Evolutionary conservation across 345 rosid genomes (phyloP), one percentile per base, ranked within the genome.

Genomic region (Cardamine resedifolia): DNA sequence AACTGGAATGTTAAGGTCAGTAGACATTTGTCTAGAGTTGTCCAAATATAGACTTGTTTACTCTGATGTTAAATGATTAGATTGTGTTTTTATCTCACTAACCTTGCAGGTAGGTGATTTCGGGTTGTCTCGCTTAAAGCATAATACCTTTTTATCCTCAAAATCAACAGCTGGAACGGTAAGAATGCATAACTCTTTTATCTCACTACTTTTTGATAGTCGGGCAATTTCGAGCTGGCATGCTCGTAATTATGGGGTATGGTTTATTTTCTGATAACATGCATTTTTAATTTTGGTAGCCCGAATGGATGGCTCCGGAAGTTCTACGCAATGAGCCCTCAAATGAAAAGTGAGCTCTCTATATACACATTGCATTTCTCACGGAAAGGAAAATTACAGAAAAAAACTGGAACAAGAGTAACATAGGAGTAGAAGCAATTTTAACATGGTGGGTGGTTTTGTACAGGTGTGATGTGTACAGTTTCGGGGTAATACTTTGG

Each of bases 111-210:
- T 96, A 7, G 51, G 85, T 75, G 99, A 96, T 85, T 96, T 96
- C 83, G 99, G 99, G 67, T 78, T 96, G 81, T 96, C 99, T 33
- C 96, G 99, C 77, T 84, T 96, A 75, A 96, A 96, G 81, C 98
- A 96, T 72, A 96, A 90, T 72, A 96, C 99, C 15, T 96, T 92
- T 70, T 72, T 96, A 70, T 96, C 99, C 38, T 96, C 99, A 66
- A 96, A 96, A 84, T 96, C 99, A 79, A 90, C 98, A 55, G 98
- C 97, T n/a, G 99, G 99, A 84, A 92, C 99, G 58, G 99, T 96
- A 75, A 83, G 90, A 51, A 73, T 39, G 1, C 48, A 41, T 0
- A 15, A 30, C 66, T 69, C 44, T 64, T 33, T 26, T 7, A 55
- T 58, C 64, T 34, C 61, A 15, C 41, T 14, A 26, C 27, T 34